Base-by-base conservation (phyloP, 1,139 yeast species). In the Keqinozyma sinolaborantium region DNA sequence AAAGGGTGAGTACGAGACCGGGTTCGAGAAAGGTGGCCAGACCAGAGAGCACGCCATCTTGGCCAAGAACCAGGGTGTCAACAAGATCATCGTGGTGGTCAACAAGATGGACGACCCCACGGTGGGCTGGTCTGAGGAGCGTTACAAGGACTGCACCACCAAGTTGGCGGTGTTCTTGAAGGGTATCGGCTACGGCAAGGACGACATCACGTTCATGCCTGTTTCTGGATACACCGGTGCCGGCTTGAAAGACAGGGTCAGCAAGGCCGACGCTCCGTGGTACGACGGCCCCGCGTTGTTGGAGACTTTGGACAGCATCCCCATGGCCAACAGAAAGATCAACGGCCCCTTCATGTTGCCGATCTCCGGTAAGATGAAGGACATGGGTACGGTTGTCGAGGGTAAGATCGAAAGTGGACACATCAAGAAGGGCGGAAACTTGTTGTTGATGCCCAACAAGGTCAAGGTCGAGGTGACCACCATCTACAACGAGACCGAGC, bases 81-180 rank as follows among this genome's bases (percentile, higher is more conserved):
- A 86, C 70, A 84, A 82, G 62, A 76, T 92, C 52, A 72, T 92
- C 47, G 96, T 92, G 42, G 97, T 84, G 36, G 92, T 94, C 47
- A 92, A 92, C 71, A 92, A 92, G 77, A 92, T 92, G 98, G 99
- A 92, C 64, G 99, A 92, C 56, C 84, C 96, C 34, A 92, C 98
- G 31, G 99, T 92, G 30, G 67, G 61, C 44, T 92, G 99, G 99
- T 84, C 96, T 27, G 77, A 90, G 65, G 95, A 85, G 58, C 84
- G 99, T 65, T 92, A 87, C 62, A 88, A 85, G 51, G 98, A 92
- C 68, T 92, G 98, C 75, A 88, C 86, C 43, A 64, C 78, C 47
- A 92, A 90, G 61, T 70, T 94, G 48, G 77, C 79, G 20, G 54
- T 59, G 32, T 92, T 81, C 72, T 76, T 92, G 58, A 87, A 79